phyloP scores from a whole-genome alignment of 2,329 filamentous ascomycete species.

The Epichloe sibirici region DNA sequence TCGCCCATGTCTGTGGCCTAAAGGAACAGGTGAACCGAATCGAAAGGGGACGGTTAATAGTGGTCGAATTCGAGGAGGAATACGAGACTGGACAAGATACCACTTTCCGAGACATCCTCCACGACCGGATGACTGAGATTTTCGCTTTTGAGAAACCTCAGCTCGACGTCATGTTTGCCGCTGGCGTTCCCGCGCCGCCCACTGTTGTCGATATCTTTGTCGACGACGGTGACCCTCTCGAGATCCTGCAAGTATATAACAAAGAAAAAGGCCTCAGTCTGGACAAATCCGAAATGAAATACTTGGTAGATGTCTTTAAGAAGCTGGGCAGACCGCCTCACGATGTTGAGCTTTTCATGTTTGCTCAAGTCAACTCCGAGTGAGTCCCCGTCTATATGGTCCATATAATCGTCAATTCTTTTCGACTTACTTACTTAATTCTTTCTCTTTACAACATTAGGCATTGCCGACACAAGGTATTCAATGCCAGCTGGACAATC shows the following conservation, averaged over 20 bases:
- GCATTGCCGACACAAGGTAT: constrained; percentile 75
- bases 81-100: constrained; percentile 32
- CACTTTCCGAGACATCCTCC: constrained; percentile 56
- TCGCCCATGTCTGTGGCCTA: constrained; percentile 82
- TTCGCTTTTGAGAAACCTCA: constrained; percentile 57
- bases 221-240: constrained; percentile 50
- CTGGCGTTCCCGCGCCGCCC: constrained; percentile 48
- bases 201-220: constrained; percentile 65
- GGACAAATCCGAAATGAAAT: constrained; percentile 81
- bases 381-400: constrained; percentile 3
- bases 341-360: constrained; percentile 98
- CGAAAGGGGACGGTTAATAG: constrained; percentile 74
- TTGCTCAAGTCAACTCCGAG: constrained; percentile 97
- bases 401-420: background rate
- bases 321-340: constrained; percentile 50
- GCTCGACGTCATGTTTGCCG: constrained; percentile 66
- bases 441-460: constrained; percentile 2
- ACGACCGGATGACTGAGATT: constrained; percentile 93
- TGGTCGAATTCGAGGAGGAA: constrained; percentile 45
- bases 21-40: constrained; percentile 60
- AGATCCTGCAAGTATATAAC: constrained; percentile 73
- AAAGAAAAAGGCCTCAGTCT: constrained; percentile 72
- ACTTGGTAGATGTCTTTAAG: constrained; percentile 57
- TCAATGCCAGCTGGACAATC: constrained; percentile 94
- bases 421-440: background rate